A percentile compares a stretch with the other conserved stretches of the same genome.
Evolutionary conservation across 108 stramenopile genomes (phyloP).

Genomic region (Nitzschia palea): DNA sequence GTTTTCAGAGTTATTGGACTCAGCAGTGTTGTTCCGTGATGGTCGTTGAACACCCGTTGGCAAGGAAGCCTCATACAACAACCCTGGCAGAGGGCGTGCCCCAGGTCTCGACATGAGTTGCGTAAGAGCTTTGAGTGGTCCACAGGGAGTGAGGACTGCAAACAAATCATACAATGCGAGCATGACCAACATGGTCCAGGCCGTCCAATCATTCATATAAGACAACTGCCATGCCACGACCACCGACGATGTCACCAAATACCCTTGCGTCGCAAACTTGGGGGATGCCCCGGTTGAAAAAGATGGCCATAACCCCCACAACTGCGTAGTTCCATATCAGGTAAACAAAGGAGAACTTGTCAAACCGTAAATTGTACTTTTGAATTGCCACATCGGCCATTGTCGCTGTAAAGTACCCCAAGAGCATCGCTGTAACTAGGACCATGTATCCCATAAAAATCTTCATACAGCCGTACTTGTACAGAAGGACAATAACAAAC

Average conservation of each 20-base stretch:
- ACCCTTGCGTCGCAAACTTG: constrained; percentile 81
- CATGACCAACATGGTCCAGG: constrained; percentile 93
- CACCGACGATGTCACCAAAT: constrained; percentile 86
- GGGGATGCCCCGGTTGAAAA: constrained; percentile 92
- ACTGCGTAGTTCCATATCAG: constrained; percentile 93
- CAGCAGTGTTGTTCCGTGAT: too few relatives aligned
- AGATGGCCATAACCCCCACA: constrained; percentile 89
- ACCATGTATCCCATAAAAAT: constrained; percentile 89
- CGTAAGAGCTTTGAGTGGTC: constrained; percentile 90
- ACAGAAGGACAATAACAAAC: constrained; percentile 87
- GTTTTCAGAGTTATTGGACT: too few relatives aligned
- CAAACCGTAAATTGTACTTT: constrained; percentile 67
- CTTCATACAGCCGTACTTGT: constrained; percentile 90
- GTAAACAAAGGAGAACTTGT: constrained; percentile 77
- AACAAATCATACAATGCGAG: constrained; percentile 95
- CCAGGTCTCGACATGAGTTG: constrained; percentile 82
- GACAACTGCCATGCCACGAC: constrained; percentile 95
- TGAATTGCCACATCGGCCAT: constrained; percentile 73
- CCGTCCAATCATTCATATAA: constrained; percentile 92
- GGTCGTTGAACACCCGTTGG: constrained; percentile 53
- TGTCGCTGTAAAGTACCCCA: constrained; percentile 80
- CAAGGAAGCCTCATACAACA: constrained; percentile 92
- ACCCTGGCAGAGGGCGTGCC: constrained; percentile 91
- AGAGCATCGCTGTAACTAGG: constrained; percentile 71
- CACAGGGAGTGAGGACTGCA: constrained; percentile 95